Evolutionary conservation across 1,284 basidiomycete genomes (phyloP), one percentile per base, ranked within the genome.

Genomic region (Ganoderma lucidum): DNA sequence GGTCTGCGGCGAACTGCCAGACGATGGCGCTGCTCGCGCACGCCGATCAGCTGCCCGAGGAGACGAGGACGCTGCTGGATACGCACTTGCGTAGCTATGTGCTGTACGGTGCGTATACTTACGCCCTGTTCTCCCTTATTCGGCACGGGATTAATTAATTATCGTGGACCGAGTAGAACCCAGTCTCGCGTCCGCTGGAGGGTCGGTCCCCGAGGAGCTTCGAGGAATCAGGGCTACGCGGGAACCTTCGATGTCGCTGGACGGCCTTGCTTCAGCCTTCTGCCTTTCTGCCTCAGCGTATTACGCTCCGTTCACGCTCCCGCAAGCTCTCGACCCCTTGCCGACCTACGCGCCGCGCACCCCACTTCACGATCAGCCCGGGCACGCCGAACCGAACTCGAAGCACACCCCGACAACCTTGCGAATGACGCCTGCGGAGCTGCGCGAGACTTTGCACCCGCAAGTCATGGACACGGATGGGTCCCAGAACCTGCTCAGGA

Each of bases 1-100:
- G 78, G 78, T 81, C 79, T 48, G 74, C 71, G 63, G 74, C 70
- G 41, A 78, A 69, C 64, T 66, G 58, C 58, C 73, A 63, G 3
- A 65, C 67, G 15, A 63, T 71, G 65, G 73, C 65, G 35, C 53
- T 79, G 28, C 66, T 80, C 19, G 77, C 79, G 8, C 67, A 75
- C 63, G 73, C 72, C 10, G 71, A 74, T 19, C 58, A 68, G 19
- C 62, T 76, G 9, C 69, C 75, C 5, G 64, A 53, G 10, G 77
- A 76, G 10, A 71, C 69, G 15, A 64, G 69, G 10, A 35, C 59
- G 6, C 45, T 72, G 6, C 65, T 79, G 19, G 64, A 64, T 17
- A 61, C 48, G 1, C 75, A 77, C 58, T 69, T 79, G 53, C 71
- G 77, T 12, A 74, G 71, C 6, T 72, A 75, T 53, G 72, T 79